These are phyloP conservation scores for Penicillium oxalicum DNA, from an alignment of 2,329 filamentous ascomycete species.

Conservation along the genomic window DNA sequence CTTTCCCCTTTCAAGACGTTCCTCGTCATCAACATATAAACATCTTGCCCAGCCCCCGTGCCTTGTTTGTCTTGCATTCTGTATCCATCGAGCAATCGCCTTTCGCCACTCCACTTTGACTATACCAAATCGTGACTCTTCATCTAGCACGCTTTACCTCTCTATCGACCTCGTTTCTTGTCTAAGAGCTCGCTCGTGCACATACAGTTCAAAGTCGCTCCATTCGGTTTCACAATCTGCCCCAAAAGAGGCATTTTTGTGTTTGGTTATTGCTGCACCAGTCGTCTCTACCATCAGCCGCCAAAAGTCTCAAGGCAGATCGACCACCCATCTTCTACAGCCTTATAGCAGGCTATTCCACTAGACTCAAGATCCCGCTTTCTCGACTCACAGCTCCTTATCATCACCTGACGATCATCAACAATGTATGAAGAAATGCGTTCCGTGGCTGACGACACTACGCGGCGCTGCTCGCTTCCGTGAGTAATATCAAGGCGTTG, in stretches of 20 bases:
- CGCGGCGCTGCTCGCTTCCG: slow-evolving; percentile 33
- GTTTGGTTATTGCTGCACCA: too few species aligned
- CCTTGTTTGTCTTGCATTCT: slow-evolving; percentile 21
- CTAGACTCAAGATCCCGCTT: too few species aligned
- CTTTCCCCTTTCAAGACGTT: slow-evolving; percentile 4
- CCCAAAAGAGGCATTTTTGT: too few species aligned
- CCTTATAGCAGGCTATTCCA: too few species aligned
- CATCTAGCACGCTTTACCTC: slow-evolving; percentile 12
- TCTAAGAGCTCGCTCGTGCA: slow-evolving; percentile 13
- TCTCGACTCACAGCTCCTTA: too few species aligned
- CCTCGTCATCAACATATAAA: slow-evolving; percentile 32
- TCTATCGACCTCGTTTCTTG: slow-evolving; percentile 9
- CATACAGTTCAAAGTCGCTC: slow-evolving; percentile 6
- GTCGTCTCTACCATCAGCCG: too few species aligned
- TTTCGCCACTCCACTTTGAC: slow-evolving; percentile 22
- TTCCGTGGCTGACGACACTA: slow-evolving; percentile 24
- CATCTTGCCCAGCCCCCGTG: slow-evolving; percentile 26
- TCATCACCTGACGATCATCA: too few species aligned
- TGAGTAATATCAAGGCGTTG: slow-evolving; percentile 16
- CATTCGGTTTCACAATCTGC: too few species aligned
- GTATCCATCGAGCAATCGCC: neutral
- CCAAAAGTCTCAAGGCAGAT: too few species aligned
- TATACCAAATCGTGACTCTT: slow-evolving; percentile 10
- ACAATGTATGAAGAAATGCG: slow-evolving; percentile 29
- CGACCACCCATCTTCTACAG: too few species aligned